Evolutionary conservation across 495 filamentous ascomycete species (phyloP).

Genomic region (Penicillium flavigenum): DNA sequence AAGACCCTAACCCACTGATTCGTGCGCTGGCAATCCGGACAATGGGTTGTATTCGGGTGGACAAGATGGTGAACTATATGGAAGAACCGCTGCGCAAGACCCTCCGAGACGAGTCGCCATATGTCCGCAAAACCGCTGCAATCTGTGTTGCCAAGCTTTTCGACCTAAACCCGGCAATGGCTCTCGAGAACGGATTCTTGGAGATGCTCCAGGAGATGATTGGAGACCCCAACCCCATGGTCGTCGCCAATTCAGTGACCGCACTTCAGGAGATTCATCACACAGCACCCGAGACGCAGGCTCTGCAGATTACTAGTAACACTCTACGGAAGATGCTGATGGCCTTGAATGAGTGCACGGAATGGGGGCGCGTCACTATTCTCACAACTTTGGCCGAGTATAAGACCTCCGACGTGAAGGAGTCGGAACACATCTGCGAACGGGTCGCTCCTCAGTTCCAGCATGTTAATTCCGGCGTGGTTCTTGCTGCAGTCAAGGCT

Average conservation of each 20-base stretch:
- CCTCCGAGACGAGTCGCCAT: conserved; percentile 93
- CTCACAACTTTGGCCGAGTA: conserved; percentile 88
- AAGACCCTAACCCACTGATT: conserved; percentile 97
- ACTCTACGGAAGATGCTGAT: conserved; percentile 93
- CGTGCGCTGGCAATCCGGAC: conserved; percentile 93
- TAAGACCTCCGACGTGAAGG: conserved; percentile 79
- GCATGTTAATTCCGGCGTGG: conserved; percentile 96
- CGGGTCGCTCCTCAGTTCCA: conserved; percentile 95
- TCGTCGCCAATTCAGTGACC: conserved; percentile 94
- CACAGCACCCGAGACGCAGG: conserved; percentile 83
- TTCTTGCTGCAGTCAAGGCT: conserved; percentile 93
- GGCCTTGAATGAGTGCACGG: conserved; percentile 97
- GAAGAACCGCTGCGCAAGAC: conserved; percentile 97
- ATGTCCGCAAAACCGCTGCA: conserved; percentile 96
- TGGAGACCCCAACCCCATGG: conserved; percentile 98
- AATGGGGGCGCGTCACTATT: conserved; percentile 98
- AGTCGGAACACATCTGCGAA: conserved; percentile 98
- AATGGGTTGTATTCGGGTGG: conserved; percentile 99
- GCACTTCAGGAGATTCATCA: conserved; percentile 91
- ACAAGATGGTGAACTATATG: conserved; percentile 99
- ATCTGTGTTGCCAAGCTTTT: conserved; percentile 98
- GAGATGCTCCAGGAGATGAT: conserved; percentile 96
- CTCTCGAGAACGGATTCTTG: conserved; percentile 94
- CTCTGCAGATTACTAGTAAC: conserved; percentile 73
- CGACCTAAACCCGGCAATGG: conserved; percentile 87